Evolutionary conservation across 1,284 basidiomycete species (phyloP), one percentile per base, ranked within the genome.

Genomic region (Apiotrichum siamense): DNA sequence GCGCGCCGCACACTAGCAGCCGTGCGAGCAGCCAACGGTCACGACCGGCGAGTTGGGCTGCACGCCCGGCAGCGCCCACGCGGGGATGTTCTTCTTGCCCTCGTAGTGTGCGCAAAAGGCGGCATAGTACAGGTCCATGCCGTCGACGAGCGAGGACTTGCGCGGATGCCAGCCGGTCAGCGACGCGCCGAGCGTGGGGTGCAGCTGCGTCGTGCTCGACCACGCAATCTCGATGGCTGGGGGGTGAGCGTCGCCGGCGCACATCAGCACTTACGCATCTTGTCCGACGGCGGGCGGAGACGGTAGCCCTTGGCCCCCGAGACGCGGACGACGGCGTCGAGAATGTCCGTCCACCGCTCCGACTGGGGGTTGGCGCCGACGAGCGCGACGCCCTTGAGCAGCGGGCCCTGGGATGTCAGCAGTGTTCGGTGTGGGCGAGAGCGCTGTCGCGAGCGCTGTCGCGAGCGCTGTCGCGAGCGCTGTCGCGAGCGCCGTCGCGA

Each of bases 91-190:
- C 57, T 58, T 58, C 47, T 55, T 55, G 44, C 49, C 50, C 45
- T 52, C 50, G 50, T 55, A 54, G 42, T 54, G 52, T 13, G 57
- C 53, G 18, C 44, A 49, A 29, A 58, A 58, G 2, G 50, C 44
- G 17, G 44, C 35, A 62, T 63, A 80, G 60, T 80, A 80, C 17
- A 73, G 58, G 31, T 76, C 72, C 33, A 81, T 65, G 23, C 78
- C 75, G 51, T 80, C 79, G 2, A 76, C 69, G 27, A 81, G 53
- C 3, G 77, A 72, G 31, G 73, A 62, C 63, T 78, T 80, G 39
- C 66, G 70, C 2, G 78, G 76, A 20, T 62, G 61, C 79, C 80
- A 81, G 1, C 77, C 79, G 1, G 79, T 72, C 20, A 81, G 63
- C 3, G 75, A 64, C 21, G 75, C 66, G 1, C 72, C 79, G 7